Evolutionary conservation across 208 protist genomes (phyloP).

Genomic region (Crithidia thermophila): DNA sequence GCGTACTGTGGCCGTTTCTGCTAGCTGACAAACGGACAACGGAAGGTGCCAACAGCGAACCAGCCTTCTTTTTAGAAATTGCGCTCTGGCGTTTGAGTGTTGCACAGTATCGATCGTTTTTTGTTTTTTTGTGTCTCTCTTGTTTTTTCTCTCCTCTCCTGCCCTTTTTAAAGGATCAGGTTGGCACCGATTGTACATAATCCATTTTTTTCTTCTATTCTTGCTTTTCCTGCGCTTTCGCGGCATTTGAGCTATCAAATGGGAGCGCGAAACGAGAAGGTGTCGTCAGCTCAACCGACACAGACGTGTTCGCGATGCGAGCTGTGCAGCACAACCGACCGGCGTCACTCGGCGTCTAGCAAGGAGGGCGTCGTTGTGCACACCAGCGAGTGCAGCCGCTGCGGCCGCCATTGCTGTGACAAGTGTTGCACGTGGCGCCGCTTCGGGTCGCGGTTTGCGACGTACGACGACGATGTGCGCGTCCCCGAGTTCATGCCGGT

Average conservation of each 20-base stretch:
- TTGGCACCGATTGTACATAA: too few relatives aligned
- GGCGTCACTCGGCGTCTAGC: not conserved
- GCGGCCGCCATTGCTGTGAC: constrained; percentile 26
- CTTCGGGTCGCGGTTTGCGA: constrained; percentile 20
- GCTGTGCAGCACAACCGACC: constrained; percentile 2
- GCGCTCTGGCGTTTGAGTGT: too few relatives aligned
- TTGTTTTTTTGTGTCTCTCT: not conserved
- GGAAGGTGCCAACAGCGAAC: too few relatives aligned
- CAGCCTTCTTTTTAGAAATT: not conserved
- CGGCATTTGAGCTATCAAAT: not conserved
- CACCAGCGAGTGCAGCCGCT: constrained; percentile 24
- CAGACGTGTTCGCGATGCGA: constrained; percentile 7
- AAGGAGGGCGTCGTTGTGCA: not conserved
- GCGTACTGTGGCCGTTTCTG: not conserved
- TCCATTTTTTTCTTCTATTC: not conserved
- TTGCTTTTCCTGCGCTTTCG: not conserved
- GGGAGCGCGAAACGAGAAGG: constrained; percentile 24
- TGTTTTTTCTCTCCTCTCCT: too few relatives aligned
- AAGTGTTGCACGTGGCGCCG: constrained; percentile 28
- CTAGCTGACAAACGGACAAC: not conserved
- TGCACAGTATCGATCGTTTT: not conserved
- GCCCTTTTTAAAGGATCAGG: too few relatives aligned
- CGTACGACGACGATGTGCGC: constrained; percentile 15
- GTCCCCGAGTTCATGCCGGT: constrained; percentile 25
- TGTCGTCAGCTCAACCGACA: not conserved